A percentile compares a stretch with the other conserved stretches of the same genome.
phyloP scores from a whole-genome alignment of 179 eudicot species.

The Camellia oleifera region DNA sequence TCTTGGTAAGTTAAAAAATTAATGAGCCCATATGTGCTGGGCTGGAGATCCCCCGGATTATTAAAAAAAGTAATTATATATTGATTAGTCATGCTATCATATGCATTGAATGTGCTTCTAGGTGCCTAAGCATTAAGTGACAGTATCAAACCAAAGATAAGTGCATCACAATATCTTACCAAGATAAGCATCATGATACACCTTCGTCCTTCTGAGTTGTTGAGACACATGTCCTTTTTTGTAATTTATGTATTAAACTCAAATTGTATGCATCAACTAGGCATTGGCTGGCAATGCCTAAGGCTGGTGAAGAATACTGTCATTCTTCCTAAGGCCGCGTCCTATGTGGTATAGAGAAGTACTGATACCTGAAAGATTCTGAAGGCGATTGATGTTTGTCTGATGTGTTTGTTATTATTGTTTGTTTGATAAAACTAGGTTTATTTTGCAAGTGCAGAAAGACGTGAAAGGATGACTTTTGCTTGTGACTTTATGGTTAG shows the following conservation, averaged over 20 bases:
- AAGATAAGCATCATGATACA: neutral
- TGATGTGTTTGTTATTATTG: neutral
- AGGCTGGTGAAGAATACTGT: neutral
- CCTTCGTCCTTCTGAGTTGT: neutral
- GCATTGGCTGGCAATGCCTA: neutral
- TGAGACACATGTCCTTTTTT: neutral
- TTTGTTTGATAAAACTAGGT: slow-evolving; percentile 3
- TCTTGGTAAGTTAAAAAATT: neutral
- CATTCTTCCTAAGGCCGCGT: neutral
- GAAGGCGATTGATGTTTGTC: neutral
- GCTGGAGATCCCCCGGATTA: no score
- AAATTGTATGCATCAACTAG: neutral
- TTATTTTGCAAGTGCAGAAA: slow-evolving; percentile 1
- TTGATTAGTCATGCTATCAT: neutral
- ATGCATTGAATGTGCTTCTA: neutral
- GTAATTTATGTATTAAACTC: neutral
- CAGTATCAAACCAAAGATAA: neutral
- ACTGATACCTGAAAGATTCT: neutral
- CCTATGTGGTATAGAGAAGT: neutral
- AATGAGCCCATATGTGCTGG: neutral
- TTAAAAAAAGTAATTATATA: neutral
- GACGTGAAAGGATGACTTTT: neutral
- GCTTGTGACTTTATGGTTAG: slow-evolving; percentile 7
- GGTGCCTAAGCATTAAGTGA: neutral
- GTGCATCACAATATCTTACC: neutral